A percentile compares a stretch with the other conserved stretches of the same genome.
These are phyloP conservation scores for Actinidia chinensis DNA, from an alignment of 179 eudicot species.

Conservation along the genomic window DNA sequence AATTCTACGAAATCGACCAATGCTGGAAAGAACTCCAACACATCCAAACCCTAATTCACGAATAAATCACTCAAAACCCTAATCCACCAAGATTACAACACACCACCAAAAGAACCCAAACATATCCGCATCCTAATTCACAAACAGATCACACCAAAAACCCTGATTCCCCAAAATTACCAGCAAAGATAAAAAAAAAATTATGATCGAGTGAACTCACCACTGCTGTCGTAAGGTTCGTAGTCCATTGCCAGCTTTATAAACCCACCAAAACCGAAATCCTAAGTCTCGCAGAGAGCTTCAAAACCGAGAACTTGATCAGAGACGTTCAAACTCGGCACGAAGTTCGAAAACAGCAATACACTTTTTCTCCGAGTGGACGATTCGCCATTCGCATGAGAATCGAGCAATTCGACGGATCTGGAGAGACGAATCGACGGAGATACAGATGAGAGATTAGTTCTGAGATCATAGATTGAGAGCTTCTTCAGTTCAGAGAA, in stretches of 20 bases:
- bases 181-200: not conserved
- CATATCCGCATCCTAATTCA: not conserved
- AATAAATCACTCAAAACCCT: not conserved
- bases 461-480: too few species aligned
- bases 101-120: not conserved
- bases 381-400: not conserved
- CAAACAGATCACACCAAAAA: not conserved
- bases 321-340: not conserved
- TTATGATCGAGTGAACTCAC: conserved; percentile 25
- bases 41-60: not conserved
- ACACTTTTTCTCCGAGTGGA: not conserved
- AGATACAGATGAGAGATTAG: not conserved
- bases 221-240: conserved; percentile 35
- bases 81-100: not conserved
- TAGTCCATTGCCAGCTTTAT: conserved; percentile 17
- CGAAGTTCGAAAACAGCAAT: not conserved
- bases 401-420: not conserved
- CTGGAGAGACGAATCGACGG: not conserved
- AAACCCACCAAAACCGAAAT: conserved; percentile 17
- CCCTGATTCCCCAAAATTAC: not conserved
- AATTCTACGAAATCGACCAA: not conserved
- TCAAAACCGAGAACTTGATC: not conserved
- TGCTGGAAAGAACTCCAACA: not conserved
- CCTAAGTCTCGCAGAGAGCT: conserved; percentile 14
- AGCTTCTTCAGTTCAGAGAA: not conserved